Conservation (phyloP, 495 filamentous ascomycete genomes). For the Tuber borchii region DNA sequence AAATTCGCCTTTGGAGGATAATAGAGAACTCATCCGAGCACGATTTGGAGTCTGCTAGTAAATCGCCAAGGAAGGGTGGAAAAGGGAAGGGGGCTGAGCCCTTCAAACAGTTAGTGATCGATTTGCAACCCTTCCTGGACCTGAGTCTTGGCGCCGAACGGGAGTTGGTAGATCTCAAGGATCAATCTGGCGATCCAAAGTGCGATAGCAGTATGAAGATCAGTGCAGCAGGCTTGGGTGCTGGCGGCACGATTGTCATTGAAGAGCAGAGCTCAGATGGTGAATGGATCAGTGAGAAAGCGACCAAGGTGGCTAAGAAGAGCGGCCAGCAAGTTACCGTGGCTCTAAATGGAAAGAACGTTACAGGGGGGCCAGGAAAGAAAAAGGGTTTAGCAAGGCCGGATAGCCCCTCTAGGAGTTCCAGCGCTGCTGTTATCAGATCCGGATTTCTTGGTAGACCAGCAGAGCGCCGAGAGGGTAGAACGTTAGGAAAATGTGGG, state of each 20-base stretch:
- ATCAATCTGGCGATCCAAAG: slow-evolving; percentile 66
- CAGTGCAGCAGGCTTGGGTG: slow-evolving; percentile 56
- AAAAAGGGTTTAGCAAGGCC: slow-evolving; percentile 43
- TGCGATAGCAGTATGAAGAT: slow-evolving; percentile 68
- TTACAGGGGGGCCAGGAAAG: slow-evolving; percentile 16
- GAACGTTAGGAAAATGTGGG: slow-evolving; percentile 66
- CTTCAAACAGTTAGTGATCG: slow-evolving; percentile 63
- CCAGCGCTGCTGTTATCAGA: slow-evolving; percentile 57
- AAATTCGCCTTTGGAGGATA: slow-evolving; percentile 74
- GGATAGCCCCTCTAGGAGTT: slow-evolving; percentile 46
- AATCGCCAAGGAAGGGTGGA: slow-evolving; percentile 22
- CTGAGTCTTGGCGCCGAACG: slow-evolving; percentile 63
- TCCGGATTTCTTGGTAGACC: slow-evolving; percentile 51
- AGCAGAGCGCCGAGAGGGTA: slow-evolving; percentile 58
- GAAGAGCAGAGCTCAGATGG: slow-evolving; percentile 66
- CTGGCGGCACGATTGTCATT: slow-evolving; percentile 64
- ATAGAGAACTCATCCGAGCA: slow-evolving; percentile 44
- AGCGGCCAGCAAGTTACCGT: slow-evolving; percentile 42
- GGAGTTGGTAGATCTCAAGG: slow-evolving; percentile 60
- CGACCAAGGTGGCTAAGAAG: slow-evolving; percentile 39
- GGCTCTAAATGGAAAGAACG: slow-evolving; percentile 40
- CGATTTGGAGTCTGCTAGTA: slow-evolving; percentile 13
- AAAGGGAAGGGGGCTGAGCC: slow-evolving; percentile 44
- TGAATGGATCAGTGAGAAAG: slow-evolving; percentile 58
- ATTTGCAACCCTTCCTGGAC: slow-evolving; percentile 61